phyloP scores from a whole-genome alignment of 148 eudicot species.

The Tetragonia tetragonoides region DNA sequence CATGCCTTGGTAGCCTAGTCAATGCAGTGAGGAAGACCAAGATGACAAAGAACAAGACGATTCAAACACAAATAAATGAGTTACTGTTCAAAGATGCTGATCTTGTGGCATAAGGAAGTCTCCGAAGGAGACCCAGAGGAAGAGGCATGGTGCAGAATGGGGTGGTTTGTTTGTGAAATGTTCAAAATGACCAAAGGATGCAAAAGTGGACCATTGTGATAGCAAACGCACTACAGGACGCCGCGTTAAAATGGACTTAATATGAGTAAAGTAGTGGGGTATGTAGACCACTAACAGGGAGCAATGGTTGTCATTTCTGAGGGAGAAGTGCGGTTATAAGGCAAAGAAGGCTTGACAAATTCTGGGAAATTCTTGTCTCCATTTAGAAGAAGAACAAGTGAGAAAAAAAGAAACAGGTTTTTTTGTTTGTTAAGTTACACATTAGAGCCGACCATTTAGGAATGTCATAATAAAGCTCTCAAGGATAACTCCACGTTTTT shows the following conservation, averaged over 20 bases:
- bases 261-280: slow-evolving; percentile 16
- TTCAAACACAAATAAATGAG: slow-evolving; percentile 12
- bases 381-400: neutral
- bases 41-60: slow-evolving; percentile 7
- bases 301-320: slow-evolving; percentile 11
- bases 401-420: neutral
- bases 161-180: neutral
- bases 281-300: slow-evolving; percentile 17
- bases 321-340: neutral
- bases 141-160: neutral
- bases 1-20: slow-evolving; percentile 13
- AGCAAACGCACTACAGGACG: neutral
- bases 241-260: neutral
- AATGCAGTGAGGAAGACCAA: slow-evolving; percentile 14
- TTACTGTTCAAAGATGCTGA: slow-evolving; percentile 15
- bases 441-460: slow-evolving; percentile 17
- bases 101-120: slow-evolving; percentile 5
- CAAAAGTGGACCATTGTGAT: slow-evolving; percentile 3
- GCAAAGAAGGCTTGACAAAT: slow-evolving; percentile 16
- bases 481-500: slow-evolving; percentile 13
- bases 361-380: neutral
- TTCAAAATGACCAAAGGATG: neutral
- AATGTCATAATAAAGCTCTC: neutral
- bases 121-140: neutral
- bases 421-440: neutral